Conservation (phyloP, 2,329 filamentous ascomycete species). For the Paraconiothyrium brasiliense region DNA sequence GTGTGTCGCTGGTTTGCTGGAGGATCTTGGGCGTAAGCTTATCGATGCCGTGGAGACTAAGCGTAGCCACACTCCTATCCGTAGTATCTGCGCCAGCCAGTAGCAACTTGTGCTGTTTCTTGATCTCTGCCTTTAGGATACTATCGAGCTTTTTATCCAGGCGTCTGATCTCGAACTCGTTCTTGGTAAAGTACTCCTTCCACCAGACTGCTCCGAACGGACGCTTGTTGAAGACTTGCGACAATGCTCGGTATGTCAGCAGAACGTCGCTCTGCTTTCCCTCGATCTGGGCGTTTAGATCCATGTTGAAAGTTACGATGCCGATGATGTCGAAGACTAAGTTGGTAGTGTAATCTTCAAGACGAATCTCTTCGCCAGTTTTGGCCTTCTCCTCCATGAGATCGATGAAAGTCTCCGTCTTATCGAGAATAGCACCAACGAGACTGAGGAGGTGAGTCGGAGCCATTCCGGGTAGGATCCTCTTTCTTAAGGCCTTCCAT, state of each 20-base stretch:
- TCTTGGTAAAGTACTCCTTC: constrained; percentile 27
- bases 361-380: constrained; percentile 19
- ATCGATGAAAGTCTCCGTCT: constrained; percentile 33
- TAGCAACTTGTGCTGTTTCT: constrained; percentile 19
- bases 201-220: constrained; percentile 22
- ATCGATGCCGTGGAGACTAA: constrained; percentile 23
- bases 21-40: constrained; percentile 35
- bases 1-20: constrained; percentile 41
- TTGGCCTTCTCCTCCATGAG: constrained; percentile 28
- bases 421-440: constrained; percentile 37
- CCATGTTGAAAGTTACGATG: constrained; percentile 28
- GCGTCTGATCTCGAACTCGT: constrained; percentile 24
- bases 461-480: constrained; percentile 28
- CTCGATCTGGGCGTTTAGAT: constrained; percentile 28
- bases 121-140: constrained; percentile 28
- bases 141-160: constrained; percentile 24
- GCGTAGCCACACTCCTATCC: constrained; percentile 27
- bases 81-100: constrained; percentile 1
- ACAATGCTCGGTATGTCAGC: constrained; percentile 29
- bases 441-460: constrained; percentile 25
- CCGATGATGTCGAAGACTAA: constrained; percentile 35
- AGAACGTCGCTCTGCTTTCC: constrained; percentile 25
- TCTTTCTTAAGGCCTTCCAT: constrained; percentile 24
- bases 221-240: constrained; percentile 28
- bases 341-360: constrained; percentile 28